Conservation (phyloP, 179 eudicot species). For the Beta lomatogona region DNA sequence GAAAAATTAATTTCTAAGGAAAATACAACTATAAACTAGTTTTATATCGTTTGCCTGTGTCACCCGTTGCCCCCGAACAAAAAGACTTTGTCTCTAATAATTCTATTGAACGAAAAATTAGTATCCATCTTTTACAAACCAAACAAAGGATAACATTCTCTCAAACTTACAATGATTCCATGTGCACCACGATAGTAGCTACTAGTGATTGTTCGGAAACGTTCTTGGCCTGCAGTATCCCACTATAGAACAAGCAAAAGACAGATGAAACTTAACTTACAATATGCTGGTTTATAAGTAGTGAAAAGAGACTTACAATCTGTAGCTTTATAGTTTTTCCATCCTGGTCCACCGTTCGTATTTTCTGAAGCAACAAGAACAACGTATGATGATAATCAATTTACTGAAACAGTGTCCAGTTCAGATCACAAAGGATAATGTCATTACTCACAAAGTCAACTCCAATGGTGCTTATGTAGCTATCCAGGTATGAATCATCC, state of each 20-base stretch:
- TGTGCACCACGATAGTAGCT: constrained; percentile 36
- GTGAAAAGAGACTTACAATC: constrained; percentile 18
- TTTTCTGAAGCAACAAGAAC: constrained; percentile 21
- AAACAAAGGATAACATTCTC: background rate
- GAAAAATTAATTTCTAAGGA: no score
- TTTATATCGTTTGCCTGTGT: no score
- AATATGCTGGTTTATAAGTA: no score
- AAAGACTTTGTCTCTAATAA: no score
- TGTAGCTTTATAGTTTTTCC: constrained; percentile 33
- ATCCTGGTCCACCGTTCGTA: constrained; percentile 34
- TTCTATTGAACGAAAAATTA: no score
- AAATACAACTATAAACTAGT: no score
- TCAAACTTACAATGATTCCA: constrained; percentile 29
- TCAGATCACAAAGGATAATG: background rate
- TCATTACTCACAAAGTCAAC: constrained; percentile 31
- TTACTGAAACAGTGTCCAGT: background rate
- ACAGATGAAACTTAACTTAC: background rate
- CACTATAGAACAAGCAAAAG: constrained; percentile 22
- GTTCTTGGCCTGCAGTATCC: constrained; percentile 39
- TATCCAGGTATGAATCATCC: constrained; percentile 35
- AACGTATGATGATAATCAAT: background rate
- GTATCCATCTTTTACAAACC: background rate
- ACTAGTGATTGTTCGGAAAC: constrained; percentile 33
- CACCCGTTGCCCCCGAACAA: no score
- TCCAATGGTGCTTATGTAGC: constrained; percentile 36